Conservation (phyloP, 305 asterid species). For the Lippia alba region DNA sequence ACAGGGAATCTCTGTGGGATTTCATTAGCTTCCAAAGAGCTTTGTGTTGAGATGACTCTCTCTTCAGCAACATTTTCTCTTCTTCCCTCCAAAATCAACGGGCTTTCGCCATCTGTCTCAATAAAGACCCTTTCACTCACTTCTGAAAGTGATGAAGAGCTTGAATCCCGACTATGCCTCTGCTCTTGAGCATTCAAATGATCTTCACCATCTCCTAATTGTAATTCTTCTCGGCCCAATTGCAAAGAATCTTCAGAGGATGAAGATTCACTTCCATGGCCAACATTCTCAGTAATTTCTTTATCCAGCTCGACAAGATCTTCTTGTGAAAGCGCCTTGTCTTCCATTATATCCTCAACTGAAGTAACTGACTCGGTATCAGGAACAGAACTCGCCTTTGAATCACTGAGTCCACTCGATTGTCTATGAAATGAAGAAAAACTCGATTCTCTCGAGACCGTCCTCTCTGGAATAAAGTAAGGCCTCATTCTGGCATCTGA, state of each 20-base stretch:
- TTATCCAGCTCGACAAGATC: conserved; percentile 37
- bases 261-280: conserved; percentile 80
- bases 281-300: conserved; percentile 53
- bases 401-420: conserved; percentile 75
- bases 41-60: conserved; percentile 38
- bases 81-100: conserved; percentile 37
- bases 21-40: conserved; percentile 41
- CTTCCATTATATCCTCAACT: conserved; percentile 55
- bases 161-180: conserved; percentile 48
- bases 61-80: conserved; percentile 42
- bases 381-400: conserved; percentile 71
- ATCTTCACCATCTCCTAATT: conserved; percentile 29
- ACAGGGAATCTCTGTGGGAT: conserved; percentile 47
- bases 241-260: conserved; percentile 53
- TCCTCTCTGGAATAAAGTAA: conserved; percentile 59
- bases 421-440: conserved; percentile 61
- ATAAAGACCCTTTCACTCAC: conserved; percentile 68
- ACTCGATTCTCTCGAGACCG: conserved; percentile 59
- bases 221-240: conserved; percentile 44
- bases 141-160: conserved; percentile 75
- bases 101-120: conserved; percentile 49
- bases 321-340: conserved; percentile 45
- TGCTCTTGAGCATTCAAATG: conserved; percentile 43
- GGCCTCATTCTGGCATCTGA: conserved; percentile 63
- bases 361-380: conserved; percentile 73